Conservation (phyloP, 352 stramenopile genomes). For the Phytophthora sp. region DNA sequence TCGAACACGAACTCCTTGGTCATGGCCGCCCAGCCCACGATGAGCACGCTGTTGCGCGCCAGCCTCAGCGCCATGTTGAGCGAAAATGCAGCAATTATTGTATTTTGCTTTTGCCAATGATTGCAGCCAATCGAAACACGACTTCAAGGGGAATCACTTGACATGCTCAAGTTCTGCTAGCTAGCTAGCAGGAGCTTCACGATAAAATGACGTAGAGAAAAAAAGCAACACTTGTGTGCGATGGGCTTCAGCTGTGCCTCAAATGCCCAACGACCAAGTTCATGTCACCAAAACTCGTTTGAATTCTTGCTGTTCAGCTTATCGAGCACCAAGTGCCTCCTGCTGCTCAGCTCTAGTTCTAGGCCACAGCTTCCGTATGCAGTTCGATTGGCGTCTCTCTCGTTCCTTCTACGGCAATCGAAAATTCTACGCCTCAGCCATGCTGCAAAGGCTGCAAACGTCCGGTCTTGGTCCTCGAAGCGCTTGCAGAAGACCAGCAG, state of each 20-base stretch:
- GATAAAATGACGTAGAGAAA: too few species aligned
- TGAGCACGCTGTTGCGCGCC: constrained; percentile 57
- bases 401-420: neutral
- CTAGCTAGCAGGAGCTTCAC: too few species aligned
- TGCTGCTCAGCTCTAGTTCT: too few species aligned
- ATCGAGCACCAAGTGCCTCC: too few species aligned
- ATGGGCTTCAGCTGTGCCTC: neutral
- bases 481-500: constrained; percentile 18
- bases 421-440: constrained; percentile 16
- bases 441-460: constrained; percentile 18
- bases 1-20: constrained; percentile 77
- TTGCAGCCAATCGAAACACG: too few species aligned
- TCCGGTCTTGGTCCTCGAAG: constrained; percentile 15
- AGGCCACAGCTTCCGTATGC: too few species aligned
- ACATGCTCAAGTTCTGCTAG: too few species aligned
- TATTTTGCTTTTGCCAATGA: too few species aligned
- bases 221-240: too few species aligned
- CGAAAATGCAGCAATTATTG: constrained; percentile 7
- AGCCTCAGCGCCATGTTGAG: constrained; percentile 13
- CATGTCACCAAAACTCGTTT: neutral
- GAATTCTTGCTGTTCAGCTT: too few species aligned
- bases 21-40: constrained; percentile 64
- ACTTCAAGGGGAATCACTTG: too few species aligned
- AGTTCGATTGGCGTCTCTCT: neutral
- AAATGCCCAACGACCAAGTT: neutral